Conservation (phyloP, 768 basidiomycete genomes). For the Trametes maxima region DNA sequence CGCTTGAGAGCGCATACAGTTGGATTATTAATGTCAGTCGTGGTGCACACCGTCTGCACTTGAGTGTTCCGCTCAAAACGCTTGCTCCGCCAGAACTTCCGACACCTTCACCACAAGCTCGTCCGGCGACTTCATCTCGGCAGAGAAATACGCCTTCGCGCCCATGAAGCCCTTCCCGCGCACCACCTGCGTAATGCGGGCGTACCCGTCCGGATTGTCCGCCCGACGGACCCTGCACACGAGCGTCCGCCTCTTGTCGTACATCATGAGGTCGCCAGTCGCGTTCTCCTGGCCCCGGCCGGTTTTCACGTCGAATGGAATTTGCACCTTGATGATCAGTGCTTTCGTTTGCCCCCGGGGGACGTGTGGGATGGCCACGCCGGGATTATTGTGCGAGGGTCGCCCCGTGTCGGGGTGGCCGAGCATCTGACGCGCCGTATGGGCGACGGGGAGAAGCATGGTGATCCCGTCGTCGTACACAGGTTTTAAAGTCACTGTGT, state of each 20-base stretch:
- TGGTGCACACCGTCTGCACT: background rate
- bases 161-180: slow-evolving; percentile 45
- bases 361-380: slow-evolving; percentile 25
- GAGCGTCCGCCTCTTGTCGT: slow-evolving; percentile 57
- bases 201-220: slow-evolving; percentile 42
- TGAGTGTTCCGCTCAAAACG: slow-evolving; percentile 39
- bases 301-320: slow-evolving; percentile 34
- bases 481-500: slow-evolving; percentile 53
- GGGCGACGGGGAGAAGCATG: slow-evolving; percentile 31
- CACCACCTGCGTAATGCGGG: slow-evolving; percentile 42
- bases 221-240: slow-evolving; percentile 43
- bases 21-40: background rate
- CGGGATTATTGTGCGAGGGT: slow-evolving; percentile 25
- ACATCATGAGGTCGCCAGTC: slow-evolving; percentile 41
- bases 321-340: slow-evolving; percentile 58
- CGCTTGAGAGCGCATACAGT: background rate
- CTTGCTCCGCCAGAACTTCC: slow-evolving; percentile 58
- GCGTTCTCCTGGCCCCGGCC: slow-evolving; percentile 19
- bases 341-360: slow-evolving; percentile 37
- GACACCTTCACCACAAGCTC: slow-evolving; percentile 53
- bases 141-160: slow-evolving; percentile 57
- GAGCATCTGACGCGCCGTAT: slow-evolving; percentile 33
- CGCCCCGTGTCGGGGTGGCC: slow-evolving; percentile 31
- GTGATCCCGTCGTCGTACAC: slow-evolving; percentile 32
- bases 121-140: slow-evolving; percentile 49